Evolutionary conservation across 208 protist species (phyloP).

Genomic region (Acanthamoeba royreba): DNA sequence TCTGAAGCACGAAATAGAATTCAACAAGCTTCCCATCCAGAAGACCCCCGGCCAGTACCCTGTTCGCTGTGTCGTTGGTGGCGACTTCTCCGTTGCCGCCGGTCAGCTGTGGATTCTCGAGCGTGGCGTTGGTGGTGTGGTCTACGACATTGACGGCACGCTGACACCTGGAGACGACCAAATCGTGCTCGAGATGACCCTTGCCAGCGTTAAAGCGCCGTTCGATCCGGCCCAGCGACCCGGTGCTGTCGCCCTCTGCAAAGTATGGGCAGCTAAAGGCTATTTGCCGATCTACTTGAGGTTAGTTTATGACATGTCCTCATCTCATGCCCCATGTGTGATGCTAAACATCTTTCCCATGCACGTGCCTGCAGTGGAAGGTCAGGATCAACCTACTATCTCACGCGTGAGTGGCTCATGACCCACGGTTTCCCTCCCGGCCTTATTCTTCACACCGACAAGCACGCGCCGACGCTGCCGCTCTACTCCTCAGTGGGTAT

Average conservation of each 20-base stretch:
- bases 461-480: conserved; percentile 50
- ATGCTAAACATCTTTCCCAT: not conserved
- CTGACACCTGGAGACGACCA: conserved; percentile 48
- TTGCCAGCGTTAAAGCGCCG: conserved; percentile 5
- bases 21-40: not conserved
- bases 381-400: conserved; percentile 49
- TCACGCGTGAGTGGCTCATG: conserved; percentile 50
- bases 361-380: not conserved
- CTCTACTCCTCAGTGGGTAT: conserved; percentile 35
- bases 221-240: conserved; percentile 24
- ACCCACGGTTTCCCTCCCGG: conserved; percentile 49
- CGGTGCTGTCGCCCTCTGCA: conserved; percentile 30
- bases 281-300: conserved; percentile 53
- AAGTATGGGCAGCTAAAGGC: conserved; percentile 43
- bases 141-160: conserved; percentile 59
- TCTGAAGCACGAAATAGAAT: not conserved
- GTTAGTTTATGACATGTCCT: not conserved
- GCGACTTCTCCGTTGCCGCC: conserved; percentile 31
- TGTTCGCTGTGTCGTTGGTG: conserved; percentile 26
- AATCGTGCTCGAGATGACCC: conserved; percentile 31
- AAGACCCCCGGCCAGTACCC: conserved; percentile 24
- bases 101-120: conserved; percentile 25
- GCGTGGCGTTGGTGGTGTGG: not conserved
- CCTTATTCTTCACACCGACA: conserved; percentile 43
- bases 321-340: not conserved